Conservation (phyloP, 192 early-diverging fungal genomes). For the Coemansia aciculifera region DNA sequence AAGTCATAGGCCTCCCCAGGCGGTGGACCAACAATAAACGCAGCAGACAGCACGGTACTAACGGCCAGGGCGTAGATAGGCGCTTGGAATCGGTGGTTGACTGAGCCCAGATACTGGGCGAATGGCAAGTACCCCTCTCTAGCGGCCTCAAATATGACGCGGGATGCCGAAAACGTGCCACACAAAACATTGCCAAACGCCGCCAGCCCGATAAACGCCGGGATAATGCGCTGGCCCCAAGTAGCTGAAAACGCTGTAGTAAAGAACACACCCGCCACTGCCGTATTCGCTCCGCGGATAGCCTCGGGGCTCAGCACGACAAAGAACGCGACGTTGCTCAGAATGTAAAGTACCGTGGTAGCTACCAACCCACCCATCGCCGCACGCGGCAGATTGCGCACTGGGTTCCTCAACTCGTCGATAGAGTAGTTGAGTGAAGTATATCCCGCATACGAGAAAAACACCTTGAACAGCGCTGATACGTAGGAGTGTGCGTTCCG, state of each 20-base stretch:
- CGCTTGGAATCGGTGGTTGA: conserved; percentile 42
- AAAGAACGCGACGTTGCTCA: conserved; percentile 60
- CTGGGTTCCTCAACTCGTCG: conserved; percentile 60
- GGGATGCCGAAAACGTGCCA: conserved; percentile 44
- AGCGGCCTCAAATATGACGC: conserved; percentile 57
- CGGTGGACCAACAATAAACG: conserved; percentile 52
- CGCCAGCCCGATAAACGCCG: conserved; percentile 51
- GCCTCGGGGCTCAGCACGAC: conserved; percentile 48
- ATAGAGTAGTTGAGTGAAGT: conserved; percentile 62
- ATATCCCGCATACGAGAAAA: conserved; percentile 63
- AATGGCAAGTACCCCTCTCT: conserved; percentile 57
- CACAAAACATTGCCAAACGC: conserved; percentile 54
- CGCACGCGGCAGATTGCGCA: conserved; percentile 61
- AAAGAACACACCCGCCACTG: conserved; percentile 58
- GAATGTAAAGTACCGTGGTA: conserved; percentile 58
- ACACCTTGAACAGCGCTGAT: conserved; percentile 55
- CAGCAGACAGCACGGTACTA: conserved; percentile 17
- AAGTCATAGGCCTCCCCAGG: conserved; percentile 59
- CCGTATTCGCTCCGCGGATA: conserved; percentile 26
- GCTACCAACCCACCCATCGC: conserved; percentile 55
- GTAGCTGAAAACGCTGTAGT: conserved; percentile 39
- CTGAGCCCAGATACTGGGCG: conserved; percentile 35
- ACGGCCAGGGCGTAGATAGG: conserved; percentile 33
- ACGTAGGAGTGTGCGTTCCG: conserved; percentile 36
- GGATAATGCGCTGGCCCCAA: conserved; percentile 56